Percentiles rank a stretch among this genome's conserved stretches.
These are phyloP conservation scores for Cercospora sp. DNA, from an alignment of 2,329 filamentous ascomycete genomes.

Conservation along the genomic window DNA sequence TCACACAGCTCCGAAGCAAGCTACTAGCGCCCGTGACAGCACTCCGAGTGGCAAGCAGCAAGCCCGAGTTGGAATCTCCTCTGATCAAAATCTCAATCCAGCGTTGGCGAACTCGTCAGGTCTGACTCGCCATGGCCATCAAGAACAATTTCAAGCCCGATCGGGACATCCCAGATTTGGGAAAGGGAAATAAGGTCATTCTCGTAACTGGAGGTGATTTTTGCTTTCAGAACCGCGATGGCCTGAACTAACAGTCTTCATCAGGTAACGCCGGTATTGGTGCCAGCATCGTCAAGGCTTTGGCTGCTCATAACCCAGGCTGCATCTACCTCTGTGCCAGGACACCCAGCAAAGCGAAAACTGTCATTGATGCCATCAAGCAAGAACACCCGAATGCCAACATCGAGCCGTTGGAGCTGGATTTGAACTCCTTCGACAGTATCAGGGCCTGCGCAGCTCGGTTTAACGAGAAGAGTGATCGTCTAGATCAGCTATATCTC, in stretches of 20 bases:
- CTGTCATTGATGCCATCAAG: constrained; percentile 46
- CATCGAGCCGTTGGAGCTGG: constrained; percentile 50
- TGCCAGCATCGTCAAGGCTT: constrained; percentile 47
- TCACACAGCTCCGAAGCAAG: not conserved
- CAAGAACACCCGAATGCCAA: constrained; percentile 37
- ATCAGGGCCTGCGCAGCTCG: constrained; percentile 47
- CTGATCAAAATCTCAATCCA: not conserved
- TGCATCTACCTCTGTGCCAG: constrained; percentile 52
- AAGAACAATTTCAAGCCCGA: constrained; percentile 22
- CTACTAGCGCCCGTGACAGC: not conserved
- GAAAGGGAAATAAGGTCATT: constrained; percentile 45
- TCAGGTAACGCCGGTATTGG: constrained; percentile 50
- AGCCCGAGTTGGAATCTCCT: not conserved
- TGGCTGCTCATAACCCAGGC: constrained; percentile 47
- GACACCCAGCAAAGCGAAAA: constrained; percentile 44
- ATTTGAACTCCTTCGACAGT: constrained; percentile 53
- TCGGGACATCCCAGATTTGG: constrained; percentile 44
- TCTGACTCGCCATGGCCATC: constrained; percentile 26
- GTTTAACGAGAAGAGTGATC: constrained; percentile 32
- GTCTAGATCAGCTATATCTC: constrained; percentile 46
- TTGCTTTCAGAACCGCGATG: not conserved
- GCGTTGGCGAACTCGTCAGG: not conserved
- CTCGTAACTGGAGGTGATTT: constrained; percentile 45
- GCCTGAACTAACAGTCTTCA: not conserved
- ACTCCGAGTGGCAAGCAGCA: not conserved